Base-by-base conservation (phyloP, 208 protist species). In the Blechomonas ayalai region DNA sequence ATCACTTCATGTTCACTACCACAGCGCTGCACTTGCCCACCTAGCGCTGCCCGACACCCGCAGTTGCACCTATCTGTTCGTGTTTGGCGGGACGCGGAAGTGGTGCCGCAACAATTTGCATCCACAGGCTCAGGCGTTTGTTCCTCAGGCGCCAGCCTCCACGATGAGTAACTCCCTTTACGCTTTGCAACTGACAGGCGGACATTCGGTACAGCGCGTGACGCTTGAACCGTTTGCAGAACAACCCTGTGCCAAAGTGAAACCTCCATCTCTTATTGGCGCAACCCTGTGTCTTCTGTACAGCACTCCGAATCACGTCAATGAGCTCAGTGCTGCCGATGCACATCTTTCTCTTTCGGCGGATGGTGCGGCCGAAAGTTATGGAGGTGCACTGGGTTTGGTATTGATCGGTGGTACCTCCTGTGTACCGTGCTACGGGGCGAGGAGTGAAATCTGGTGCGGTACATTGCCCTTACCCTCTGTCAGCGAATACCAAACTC, bases 1-100 rank as follows among this genome's bases (percentile, higher is more conserved):
- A 13, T 32, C 63, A n/a, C 48, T 89, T 9, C 60, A 60, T 6
- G 33, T 71, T 15, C 80, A 82, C 22, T 82, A 82, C 51, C 80
- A 84, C 46, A 47, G 54, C 23, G 45, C 67, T 15, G 26, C 58
- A 19, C 40, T 59, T 7, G 55, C 56, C 12, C 54, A 57, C 13
- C 59, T 54, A 36, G 41, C 34, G 13, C 37, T 42, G 18, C 10
- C 24, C 23, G 48, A 57, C n/a, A 64, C 40, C 25, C 24, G 38
- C 15, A 37, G 31, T 9, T 34, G 43, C 9, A 54, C 40, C 20
- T 62, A 46, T 38, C 45, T 80, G 12, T 71, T 59, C 32, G 28
- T 75, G 31, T 71, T 67, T 28, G 80, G 80, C 19, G 80, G 80
- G 2, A 63, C 50, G 16, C 18, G 27, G 7, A 34, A 53, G 22